Conservation (phyloP, 2,329 filamentous ascomycete species). For the Pyrenophora graminea region DNA sequence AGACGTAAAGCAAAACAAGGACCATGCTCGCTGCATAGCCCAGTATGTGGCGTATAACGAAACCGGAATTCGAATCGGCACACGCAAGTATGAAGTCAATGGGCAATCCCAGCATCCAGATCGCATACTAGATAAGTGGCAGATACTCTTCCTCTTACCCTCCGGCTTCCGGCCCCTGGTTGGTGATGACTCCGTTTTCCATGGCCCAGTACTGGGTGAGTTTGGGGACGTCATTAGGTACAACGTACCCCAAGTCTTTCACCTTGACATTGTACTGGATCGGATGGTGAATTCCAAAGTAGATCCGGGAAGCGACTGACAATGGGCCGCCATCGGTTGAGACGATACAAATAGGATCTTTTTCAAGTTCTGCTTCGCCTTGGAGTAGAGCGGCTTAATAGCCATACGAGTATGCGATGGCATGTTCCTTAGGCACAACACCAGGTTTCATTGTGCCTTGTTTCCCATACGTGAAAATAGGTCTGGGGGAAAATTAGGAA, state of each 20-base stretch:
- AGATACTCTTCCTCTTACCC: too few species aligned
- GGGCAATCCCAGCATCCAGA: too few species aligned
- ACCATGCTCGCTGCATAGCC: too few species aligned
- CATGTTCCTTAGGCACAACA: conserved; percentile 36
- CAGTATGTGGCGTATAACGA: too few species aligned
- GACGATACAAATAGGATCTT: conserved; percentile 42
- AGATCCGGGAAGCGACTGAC: conserved; percentile 26
- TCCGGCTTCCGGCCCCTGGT: not conserved
- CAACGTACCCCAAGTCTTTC: conserved; percentile 45
- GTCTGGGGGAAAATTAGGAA: not conserved
- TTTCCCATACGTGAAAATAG: conserved; percentile 14
- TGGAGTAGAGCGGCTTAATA: conserved; percentile 10
- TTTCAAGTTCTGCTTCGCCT: conserved; percentile 41
- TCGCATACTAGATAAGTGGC: too few species aligned
- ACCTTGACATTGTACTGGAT: conserved; percentile 52
- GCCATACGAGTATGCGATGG: conserved; percentile 38
- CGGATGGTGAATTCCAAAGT: conserved; percentile 45
- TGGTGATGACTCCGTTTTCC: not conserved
- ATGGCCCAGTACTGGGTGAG: conserved; percentile 15
- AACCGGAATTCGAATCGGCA: too few species aligned
- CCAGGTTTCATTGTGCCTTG: conserved; percentile 12
- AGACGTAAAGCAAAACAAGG: too few species aligned
- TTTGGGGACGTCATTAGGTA: conserved; percentile 20
- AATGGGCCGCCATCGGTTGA: not conserved
- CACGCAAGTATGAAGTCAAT: too few species aligned